phyloP scores from a whole-genome alignment of 1,284 basidiomycete species.

The Puccinia polysora region DNA sequence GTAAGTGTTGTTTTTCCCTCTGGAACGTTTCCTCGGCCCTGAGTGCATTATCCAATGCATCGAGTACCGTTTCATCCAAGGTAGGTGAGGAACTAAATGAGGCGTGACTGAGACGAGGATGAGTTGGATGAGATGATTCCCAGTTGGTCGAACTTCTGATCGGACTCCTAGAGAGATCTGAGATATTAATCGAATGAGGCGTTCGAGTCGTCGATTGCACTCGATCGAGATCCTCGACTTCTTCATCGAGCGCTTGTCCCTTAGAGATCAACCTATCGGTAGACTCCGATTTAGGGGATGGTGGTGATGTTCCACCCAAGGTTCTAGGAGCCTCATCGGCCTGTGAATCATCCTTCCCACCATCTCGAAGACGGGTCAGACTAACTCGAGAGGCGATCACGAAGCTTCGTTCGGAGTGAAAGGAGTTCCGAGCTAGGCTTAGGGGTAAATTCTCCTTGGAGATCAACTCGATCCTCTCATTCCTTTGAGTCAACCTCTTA shows the following conservation, averaged over 20 bases:
- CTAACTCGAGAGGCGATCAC: neutral
- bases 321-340: neutral
- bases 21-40: constrained; percentile 23
- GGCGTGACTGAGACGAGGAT: neutral
- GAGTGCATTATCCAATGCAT: constrained; percentile 16
- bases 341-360: neutral
- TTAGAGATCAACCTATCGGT: neutral
- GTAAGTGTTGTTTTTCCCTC: constrained; percentile 26
- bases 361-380: neutral
- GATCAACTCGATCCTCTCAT: neutral
- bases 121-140: neutral
- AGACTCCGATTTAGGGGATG: neutral
- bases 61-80: constrained; percentile 9
- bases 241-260: neutral
- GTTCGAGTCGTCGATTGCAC: neutral
- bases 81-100: neutral
- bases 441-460: neutral
- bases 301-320: neutral
- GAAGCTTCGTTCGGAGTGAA: constrained; percentile 6
- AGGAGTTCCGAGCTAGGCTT: neutral
- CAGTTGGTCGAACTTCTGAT: neutral
- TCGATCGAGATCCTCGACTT: neutral
- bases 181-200: constrained; percentile 10
- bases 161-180: neutral
- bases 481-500: neutral